Percentiles rank a stretch among this genome's conserved stretches.
Evolutionary conservation across 116 monocot genomes (phyloP).

Genomic region (Posidonia oceanica): DNA sequence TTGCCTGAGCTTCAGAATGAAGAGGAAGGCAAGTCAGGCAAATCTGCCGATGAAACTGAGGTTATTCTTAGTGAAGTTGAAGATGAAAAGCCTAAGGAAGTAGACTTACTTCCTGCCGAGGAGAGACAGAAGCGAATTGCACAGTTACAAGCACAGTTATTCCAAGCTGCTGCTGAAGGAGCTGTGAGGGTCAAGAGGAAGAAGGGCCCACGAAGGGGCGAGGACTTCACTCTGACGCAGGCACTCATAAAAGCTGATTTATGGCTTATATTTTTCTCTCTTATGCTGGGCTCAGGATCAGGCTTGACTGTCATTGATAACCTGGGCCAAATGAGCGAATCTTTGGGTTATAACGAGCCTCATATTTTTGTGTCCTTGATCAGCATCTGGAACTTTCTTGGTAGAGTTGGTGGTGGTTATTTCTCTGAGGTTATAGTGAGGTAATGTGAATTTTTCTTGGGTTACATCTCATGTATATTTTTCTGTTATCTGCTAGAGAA

Average conservation of each 20-base stretch:
- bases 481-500: neutral
- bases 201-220: constrained; percentile 73
- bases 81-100: constrained; percentile 75
- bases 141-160: constrained; percentile 59
- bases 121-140: constrained; percentile 75
- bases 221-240: constrained; percentile 73
- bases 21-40: constrained; percentile 19
- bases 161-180: constrained; percentile 74
- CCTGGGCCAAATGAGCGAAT: constrained; percentile 89
- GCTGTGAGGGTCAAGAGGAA: constrained; percentile 83
- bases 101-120: constrained; percentile 59
- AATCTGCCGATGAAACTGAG: constrained; percentile 18
- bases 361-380: constrained; percentile 92
- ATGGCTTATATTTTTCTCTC: constrained; percentile 76
- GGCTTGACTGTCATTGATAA: constrained; percentile 87
- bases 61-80: constrained; percentile 77
- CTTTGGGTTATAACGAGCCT: constrained; percentile 56
- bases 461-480: neutral
- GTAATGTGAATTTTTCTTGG: constrained; percentile 13
- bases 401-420: constrained; percentile 81
- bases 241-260: constrained; percentile 89
- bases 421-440: constrained; percentile 74
- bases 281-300: constrained; percentile 71
- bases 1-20: constrained; percentile 28
- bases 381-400: constrained; percentile 95